Evolutionary conservation across 1,284 basidiomycete species (phyloP).

Genomic region (Cutaneotrichosporon sp.): DNA sequence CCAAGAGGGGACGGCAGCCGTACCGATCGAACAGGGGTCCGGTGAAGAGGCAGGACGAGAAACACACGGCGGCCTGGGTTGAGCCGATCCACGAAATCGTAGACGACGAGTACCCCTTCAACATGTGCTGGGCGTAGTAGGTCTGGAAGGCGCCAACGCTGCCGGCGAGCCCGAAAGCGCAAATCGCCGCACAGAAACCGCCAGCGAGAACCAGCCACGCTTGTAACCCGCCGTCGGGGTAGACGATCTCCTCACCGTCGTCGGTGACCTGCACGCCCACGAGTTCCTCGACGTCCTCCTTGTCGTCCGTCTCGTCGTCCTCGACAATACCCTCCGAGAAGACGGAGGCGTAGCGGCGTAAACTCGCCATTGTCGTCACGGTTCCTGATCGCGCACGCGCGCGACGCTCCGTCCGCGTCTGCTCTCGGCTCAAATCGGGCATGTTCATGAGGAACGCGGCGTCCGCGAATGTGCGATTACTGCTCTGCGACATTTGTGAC

Average conservation of each 20-base stretch:
- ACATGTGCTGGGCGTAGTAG: constrained; percentile 34
- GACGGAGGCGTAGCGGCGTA: constrained; percentile 5
- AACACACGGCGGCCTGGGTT: constrained; percentile 38
- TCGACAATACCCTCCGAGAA: constrained; percentile 8
- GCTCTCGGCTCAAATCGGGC: constrained; percentile 17
- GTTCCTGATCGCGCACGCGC: constrained; percentile 18
- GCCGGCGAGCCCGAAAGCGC: constrained; percentile 42
- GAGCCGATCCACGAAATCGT: constrained; percentile 45
- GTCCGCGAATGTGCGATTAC: constrained; percentile 25
- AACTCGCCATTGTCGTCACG: constrained; percentile 18
- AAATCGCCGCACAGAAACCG: constrained; percentile 40
- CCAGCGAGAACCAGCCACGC: constrained; percentile 37
- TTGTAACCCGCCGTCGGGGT: constrained; percentile 35
- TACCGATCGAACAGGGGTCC: constrained; percentile 45
- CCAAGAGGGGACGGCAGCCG: constrained; percentile 38
- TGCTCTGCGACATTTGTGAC: constrained; percentile 21
- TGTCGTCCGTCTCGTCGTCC: constrained; percentile 6
- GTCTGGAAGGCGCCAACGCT: constrained; percentile 43
- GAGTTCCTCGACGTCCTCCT: constrained; percentile 17
- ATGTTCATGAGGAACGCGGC: constrained; percentile 20
- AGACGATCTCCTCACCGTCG: constrained; percentile 25
- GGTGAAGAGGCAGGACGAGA: constrained; percentile 36
- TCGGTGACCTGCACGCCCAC: constrained; percentile 28
- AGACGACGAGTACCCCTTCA: constrained; percentile 33
- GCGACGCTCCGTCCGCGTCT: constrained; percentile 23